phyloP scores from a whole-genome alignment of 768 basidiomycete genomes.

The Antrodiella citrinella region DNA sequence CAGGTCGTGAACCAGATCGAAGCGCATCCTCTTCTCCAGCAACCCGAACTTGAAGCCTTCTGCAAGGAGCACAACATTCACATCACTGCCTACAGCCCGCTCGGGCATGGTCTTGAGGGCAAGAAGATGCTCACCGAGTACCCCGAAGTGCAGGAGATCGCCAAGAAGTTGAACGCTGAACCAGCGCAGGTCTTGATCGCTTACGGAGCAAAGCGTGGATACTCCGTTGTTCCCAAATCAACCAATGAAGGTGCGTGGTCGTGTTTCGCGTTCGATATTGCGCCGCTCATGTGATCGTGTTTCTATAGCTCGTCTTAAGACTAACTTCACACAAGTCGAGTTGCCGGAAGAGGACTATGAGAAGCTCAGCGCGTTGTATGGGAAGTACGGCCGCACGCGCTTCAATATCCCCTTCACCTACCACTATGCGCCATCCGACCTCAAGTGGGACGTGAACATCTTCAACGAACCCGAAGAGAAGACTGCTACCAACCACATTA shows the following conservation, averaged over 20 bases:
- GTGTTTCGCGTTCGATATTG: not conserved
- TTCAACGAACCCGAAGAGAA: slow-evolving; percentile 59
- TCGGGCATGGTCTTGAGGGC: slow-evolving; percentile 74
- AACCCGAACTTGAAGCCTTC: slow-evolving; percentile 64
- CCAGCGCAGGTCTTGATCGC: slow-evolving; percentile 79
- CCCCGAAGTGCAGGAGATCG: slow-evolving; percentile 51
- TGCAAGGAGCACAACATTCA: slow-evolving; percentile 65
- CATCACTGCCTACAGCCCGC: slow-evolving; percentile 60
- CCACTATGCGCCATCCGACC: slow-evolving; percentile 18
- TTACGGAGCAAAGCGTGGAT: slow-evolving; percentile 70
- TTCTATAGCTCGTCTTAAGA: slow-evolving; percentile 53
- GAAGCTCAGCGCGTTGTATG: slow-evolving; percentile 39
- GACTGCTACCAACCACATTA: slow-evolving; percentile 25
- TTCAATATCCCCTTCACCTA: slow-evolving; percentile 63
- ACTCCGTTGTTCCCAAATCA: slow-evolving; percentile 80
- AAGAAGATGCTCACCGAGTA: slow-evolving; percentile 65
- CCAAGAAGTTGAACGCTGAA: slow-evolving; percentile 52
- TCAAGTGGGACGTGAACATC: slow-evolving; percentile 64
- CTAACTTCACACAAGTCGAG: slow-evolving; percentile 72
- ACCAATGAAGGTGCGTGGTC: slow-evolving; percentile 61
- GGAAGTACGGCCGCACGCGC: slow-evolving; percentile 37
- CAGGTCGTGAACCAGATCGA: slow-evolving; percentile 75
- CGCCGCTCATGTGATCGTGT: not conserved
- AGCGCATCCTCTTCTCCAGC: slow-evolving; percentile 72
- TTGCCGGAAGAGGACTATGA: slow-evolving; percentile 63